These are phyloP conservation scores for Xylariaceae sp. DNA, from an alignment of 2,329 filamentous ascomycete species.

Conservation along the genomic window DNA sequence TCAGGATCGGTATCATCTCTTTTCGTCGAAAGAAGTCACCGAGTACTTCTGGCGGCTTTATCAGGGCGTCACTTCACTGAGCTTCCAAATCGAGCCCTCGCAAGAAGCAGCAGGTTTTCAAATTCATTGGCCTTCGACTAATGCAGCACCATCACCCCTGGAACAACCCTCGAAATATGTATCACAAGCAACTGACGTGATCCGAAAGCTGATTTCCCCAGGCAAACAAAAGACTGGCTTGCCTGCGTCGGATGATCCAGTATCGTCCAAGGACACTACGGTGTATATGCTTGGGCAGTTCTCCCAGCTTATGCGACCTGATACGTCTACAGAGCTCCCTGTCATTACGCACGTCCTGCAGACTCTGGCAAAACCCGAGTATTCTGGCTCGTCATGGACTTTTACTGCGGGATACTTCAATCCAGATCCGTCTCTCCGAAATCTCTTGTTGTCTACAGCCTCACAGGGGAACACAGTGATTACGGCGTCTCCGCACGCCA, in stretches of 20 bases:
- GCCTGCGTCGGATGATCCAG: conserved; percentile 21
- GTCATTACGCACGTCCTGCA: conserved; percentile 70
- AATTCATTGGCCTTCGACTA: conserved; percentile 68
- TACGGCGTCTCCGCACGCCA: conserved; percentile 87
- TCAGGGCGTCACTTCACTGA: conserved; percentile 69
- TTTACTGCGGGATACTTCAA: conserved; percentile 99
- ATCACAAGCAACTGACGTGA: conserved; percentile 57
- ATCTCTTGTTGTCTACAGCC: conserved; percentile 69
- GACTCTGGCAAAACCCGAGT: conserved; percentile 57
- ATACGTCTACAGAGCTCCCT: conserved; percentile 84
- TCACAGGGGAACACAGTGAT: conserved; percentile 73
- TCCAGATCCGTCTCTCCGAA: conserved; percentile 77
- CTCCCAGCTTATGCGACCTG: conserved; percentile 72
- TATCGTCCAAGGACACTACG: conserved; percentile 52
- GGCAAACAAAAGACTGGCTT: conserved; percentile 31
- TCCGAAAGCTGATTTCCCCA: conserved; percentile 62
- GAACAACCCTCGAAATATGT: conserved; percentile 65
- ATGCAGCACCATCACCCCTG: conserved; percentile 70
- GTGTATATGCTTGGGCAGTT: conserved; percentile 87
- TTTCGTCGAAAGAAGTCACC: conserved; percentile 71
- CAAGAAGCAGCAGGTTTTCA: conserved; percentile 51
- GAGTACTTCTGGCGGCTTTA: conserved; percentile 80
- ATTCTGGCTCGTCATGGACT: conserved; percentile 74
- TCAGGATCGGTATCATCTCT: conserved; percentile 90
- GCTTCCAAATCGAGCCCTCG: conserved; percentile 69